These are phyloP conservation scores for Malus sieversii DNA, from an alignment of 306 rosid species.

Conservation along the genomic window DNA sequence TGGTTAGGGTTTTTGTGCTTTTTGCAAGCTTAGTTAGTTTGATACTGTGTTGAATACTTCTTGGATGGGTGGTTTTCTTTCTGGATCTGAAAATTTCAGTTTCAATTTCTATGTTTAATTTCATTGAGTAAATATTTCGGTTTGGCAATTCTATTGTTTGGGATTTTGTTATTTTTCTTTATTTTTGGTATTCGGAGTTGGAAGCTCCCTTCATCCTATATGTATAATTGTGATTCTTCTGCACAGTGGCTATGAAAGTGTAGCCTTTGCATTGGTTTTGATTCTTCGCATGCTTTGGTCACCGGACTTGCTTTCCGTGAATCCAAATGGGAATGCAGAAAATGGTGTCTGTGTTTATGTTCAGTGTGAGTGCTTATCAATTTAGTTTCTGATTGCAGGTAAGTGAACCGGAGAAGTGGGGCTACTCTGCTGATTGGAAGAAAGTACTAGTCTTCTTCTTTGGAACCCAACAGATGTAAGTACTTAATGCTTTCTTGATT, in stretches of 20 bases:
- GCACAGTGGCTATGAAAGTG: not conserved
- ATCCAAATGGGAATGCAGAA: not conserved
- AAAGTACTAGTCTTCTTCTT: conserved; percentile 89
- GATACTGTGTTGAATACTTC: conserved; percentile 1
- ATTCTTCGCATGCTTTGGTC: not conserved
- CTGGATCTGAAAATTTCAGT: conserved; percentile 27
- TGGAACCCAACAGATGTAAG: conserved; percentile 98
- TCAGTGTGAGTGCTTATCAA: not conserved
- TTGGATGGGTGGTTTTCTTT: not conserved
- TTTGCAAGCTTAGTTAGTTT: conserved; percentile 3
- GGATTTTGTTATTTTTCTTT: not conserved
- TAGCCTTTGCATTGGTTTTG: not conserved
- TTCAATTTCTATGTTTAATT: not conserved
- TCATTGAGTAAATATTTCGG: not conserved
- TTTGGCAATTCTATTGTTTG: not conserved
- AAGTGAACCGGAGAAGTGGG: conserved; percentile 95
- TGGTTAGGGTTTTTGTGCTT: conserved; percentile 27
- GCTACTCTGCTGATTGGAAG: conserved; percentile 79
- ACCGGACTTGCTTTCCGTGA: not conserved
- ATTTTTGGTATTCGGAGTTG: not conserved
- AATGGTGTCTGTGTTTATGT: not conserved
- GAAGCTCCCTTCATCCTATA: not conserved
- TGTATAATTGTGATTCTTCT: not conserved
- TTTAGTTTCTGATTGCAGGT: conserved; percentile 57
- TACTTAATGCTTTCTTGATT: conserved; percentile 15